These are phyloP conservation scores for Vishniacozyma victoriae DNA, from an alignment of 768 basidiomycete genomes.

Conservation along the genomic window DNA sequence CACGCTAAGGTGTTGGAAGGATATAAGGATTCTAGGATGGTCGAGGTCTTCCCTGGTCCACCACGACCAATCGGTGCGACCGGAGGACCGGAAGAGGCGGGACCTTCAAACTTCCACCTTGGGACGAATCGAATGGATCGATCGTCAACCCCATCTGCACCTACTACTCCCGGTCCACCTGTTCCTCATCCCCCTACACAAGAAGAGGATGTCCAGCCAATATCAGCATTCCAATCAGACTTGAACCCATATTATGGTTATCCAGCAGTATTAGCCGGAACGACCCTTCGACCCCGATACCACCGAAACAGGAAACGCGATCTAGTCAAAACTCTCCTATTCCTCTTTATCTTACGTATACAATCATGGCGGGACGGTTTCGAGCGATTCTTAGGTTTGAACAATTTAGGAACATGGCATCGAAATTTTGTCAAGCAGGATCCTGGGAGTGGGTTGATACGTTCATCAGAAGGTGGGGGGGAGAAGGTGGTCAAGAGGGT, in stretches of 20 bases:
- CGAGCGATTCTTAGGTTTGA: conserved; percentile 23
- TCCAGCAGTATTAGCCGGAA: conserved; percentile 24
- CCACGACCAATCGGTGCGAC: background rate
- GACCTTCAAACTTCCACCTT: background rate
- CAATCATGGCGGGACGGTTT: conserved; percentile 26
- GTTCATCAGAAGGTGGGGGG: conserved; percentile 2
- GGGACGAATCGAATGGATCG: background rate
- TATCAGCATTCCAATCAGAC: conserved; percentile 29
- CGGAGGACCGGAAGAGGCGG: background rate
- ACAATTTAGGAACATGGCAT: conserved; percentile 4
- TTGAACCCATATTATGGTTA: conserved; percentile 46
- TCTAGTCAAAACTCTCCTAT: conserved; percentile 42
- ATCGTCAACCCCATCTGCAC: background rate
- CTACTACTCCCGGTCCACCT: background rate
- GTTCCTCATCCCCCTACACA: background rate
- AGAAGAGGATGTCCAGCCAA: conserved; percentile 7
- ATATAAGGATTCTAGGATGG: conserved; percentile 2
- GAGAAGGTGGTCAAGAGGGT: conserved; percentile 4
- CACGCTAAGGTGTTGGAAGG: conserved; percentile 29
- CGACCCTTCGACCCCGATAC: conserved; percentile 29
- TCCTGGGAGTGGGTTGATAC: conserved; percentile 6
- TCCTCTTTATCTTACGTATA: conserved; percentile 41
- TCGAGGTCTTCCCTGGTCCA: background rate
- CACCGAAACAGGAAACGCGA: conserved; percentile 40
- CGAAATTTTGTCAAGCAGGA: background rate